Conservation (phyloP, 441 rosid species). For the Metrosideros polymorpha region DNA sequence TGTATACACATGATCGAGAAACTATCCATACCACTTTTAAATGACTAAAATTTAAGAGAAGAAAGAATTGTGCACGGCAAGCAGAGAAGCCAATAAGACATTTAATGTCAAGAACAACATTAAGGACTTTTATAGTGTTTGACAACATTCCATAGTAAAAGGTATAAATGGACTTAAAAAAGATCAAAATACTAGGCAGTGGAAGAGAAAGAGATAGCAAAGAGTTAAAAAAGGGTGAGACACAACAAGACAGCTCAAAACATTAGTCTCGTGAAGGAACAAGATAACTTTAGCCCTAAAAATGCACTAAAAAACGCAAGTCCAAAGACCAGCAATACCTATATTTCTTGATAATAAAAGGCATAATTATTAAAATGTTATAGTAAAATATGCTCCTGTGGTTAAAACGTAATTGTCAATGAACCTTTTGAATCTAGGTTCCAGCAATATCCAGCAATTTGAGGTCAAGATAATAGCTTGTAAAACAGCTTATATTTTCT, state of each 20-base stretch:
- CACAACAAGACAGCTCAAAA: not conserved
- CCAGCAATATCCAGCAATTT: not conserved
- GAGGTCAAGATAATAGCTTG: not conserved
- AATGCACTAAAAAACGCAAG: not conserved
- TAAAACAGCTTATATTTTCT: not conserved
- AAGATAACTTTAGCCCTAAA: not conserved
- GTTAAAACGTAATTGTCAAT: not conserved
- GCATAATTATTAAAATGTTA: not conserved
- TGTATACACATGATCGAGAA: not conserved
- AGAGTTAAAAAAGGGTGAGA: not conserved
- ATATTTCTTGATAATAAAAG: not conserved
- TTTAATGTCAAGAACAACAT: not conserved
- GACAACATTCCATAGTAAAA: not conserved
- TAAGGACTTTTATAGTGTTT: not conserved
- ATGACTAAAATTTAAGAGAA: not conserved
- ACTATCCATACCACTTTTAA: not conserved
- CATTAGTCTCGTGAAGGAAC: not conserved
- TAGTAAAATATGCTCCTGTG: not conserved
- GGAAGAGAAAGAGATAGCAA: not conserved
- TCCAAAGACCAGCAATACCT: not conserved
- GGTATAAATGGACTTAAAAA: not conserved
- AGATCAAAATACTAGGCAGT: not conserved
- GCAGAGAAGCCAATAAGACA: not conserved
- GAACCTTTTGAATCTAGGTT: not conserved
- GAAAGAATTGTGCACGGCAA: not conserved